Base-by-base conservation (phyloP, 2,329 filamentous ascomycete genomes). In the Rhynchosporium secalis region DNA sequence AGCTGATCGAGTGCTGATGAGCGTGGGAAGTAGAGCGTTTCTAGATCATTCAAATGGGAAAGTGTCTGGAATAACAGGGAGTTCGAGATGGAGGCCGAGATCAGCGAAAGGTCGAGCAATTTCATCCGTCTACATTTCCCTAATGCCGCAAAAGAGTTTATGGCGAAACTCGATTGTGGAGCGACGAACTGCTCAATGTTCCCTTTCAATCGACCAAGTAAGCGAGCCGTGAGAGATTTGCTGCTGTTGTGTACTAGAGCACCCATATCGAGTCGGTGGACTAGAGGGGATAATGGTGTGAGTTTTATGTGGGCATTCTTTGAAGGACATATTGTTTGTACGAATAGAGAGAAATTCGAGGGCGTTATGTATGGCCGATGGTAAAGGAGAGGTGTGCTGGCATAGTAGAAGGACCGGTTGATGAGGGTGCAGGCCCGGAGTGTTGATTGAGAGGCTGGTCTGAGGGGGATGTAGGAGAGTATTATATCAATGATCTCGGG, bases 271-370 rank as follows among this genome's bases (percentile, higher is more conserved):
- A 75, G 69, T 13, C 61, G 57, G 29, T 63, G 68, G 9, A 75
- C 73, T 10, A 74, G 59, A 1, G 66, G 54, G 1, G 72, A 67
- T 4, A 75, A 65, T 1, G 72, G 60, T 7, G 70, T 71, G 47
- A 67, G 66, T 26, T 69, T 69, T n/a, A 74, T 72, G 43, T 74
- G 71, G 2, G 73, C 73, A 65, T 74, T 74, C 60, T 74, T 74
- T 36, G 73, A 74, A 12, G 73, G 73, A 61, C 73, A 75, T 8
- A 75, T 65, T 3, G 73, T 75, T 4, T 43, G 61, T 15, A 74
- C 70, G 58, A 75, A 75, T 45, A 61, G 40, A 20, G 66, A 62
- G 65, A 74, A 74, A 59, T 74, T 74, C 7, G 62, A 56, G 3
- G 72, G 71, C 28, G 59, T 65, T 10, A 75, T 62, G 52, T 68